Base-by-base conservation (phyloP, 768 basidiomycete genomes). In the Suillus subluteus region DNA sequence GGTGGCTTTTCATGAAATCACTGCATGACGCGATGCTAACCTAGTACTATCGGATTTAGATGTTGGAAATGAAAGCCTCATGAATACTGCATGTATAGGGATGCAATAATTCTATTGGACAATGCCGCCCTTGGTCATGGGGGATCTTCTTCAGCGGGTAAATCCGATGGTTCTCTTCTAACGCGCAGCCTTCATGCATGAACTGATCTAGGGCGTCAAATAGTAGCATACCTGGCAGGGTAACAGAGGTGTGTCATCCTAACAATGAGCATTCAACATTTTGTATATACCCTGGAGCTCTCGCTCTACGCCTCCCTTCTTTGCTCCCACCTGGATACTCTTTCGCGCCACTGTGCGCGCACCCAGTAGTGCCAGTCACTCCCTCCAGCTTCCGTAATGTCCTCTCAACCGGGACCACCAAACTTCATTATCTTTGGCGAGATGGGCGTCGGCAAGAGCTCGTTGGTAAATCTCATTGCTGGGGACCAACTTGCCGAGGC, bases 391-490 rank as follows among this genome's bases (percentile, higher is more conserved):
- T n/a, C 32, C 11, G 21, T 35, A n/a, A 35, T 35, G 32, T 56
- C 55, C 32, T 6, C 21, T 56, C 32, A 35, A 21, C 1, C 18
- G 18, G 32, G 32, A 11, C 16, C 50, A 35, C 54, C 50, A 23
- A 67, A 67, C 55, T 46, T 67, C 38, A n/a, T 67, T 21, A 58
- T 67, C 32, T 67, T 67, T 13, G 66, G 66, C 8, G 63, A 67
- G 66, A 65, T 64, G 62, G 66, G 66, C 30, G 66, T 35, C 15
- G 66, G 66, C 43, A 67, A 67, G 58, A 65, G 63, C 40, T 65
- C 63, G 35, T 56, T 67, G 6, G 32, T 67, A 30, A 67, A 67
- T 46, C 66, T 67, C 63, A 52, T 67, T n/a, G 66, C 66, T 21
- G 63, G 55, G 32, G 12, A 43, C 26, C 30, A 41, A 26, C 9